Evolutionary conservation across 106 monocot species (phyloP).

Genomic region (Dendrobium chrysotoxum): DNA sequence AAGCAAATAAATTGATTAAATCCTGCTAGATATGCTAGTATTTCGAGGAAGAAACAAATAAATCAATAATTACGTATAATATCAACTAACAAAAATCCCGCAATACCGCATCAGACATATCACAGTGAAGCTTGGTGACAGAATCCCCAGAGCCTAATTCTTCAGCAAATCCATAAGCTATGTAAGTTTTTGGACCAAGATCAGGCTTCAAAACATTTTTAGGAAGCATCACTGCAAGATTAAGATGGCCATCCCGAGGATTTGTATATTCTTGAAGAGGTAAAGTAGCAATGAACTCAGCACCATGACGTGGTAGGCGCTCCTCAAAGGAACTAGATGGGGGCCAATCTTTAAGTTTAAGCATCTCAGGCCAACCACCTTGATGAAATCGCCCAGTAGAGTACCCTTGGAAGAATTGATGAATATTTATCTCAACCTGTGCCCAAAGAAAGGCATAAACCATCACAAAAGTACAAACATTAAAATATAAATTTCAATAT

Average conservation of each 20-base stretch:
- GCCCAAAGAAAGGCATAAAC: background rate
- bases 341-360: constrained; percentile 97
- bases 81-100: background rate
- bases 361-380: constrained; percentile 76
- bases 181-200: constrained; percentile 87
- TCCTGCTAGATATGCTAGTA: background rate
- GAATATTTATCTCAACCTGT: constrained; percentile 74
- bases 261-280: constrained; percentile 91
- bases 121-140: constrained; percentile 95
- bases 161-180: constrained; percentile 80
- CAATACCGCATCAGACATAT: constrained; percentile 95
- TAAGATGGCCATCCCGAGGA: constrained; percentile 65
- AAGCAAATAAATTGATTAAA: background rate
- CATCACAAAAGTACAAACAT: background rate
- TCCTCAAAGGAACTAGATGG: constrained; percentile 81
- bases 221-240: constrained; percentile 75
- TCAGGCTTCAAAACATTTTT: constrained; percentile 68
- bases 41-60: background rate
- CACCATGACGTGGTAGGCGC: constrained; percentile 79
- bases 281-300: constrained; percentile 75
- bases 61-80: background rate
- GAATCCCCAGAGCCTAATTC: constrained; percentile 93
- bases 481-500: background rate
- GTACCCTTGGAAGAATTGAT: constrained; percentile 63
- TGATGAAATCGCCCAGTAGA: constrained; percentile 44